A percentile compares a stretch with the other conserved stretches of the same genome.
Conservation (phyloP, 2,329 filamentous ascomycete genomes). For the Penicillium griseofulvum region DNA sequence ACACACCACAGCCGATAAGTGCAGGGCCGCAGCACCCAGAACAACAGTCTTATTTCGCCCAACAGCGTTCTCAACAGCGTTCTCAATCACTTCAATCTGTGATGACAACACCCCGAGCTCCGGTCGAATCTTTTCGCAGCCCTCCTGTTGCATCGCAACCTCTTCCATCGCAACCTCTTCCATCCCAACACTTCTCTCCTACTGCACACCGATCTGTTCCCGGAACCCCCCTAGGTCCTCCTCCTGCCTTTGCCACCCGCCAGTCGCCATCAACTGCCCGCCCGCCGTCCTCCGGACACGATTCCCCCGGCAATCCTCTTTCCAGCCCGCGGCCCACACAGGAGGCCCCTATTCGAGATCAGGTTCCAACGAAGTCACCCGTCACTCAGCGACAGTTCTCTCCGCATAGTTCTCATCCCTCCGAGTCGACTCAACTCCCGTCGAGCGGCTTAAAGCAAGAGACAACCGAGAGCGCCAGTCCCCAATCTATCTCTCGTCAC, state of each 20-base stretch:
- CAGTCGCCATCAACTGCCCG: conserved; percentile 38
- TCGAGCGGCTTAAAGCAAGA: conserved; percentile 64
- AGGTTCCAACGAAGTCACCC: conserved; percentile 30
- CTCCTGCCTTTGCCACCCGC: conserved; percentile 32
- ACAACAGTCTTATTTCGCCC: conserved; percentile 39
- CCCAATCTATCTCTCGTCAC: conserved; percentile 59
- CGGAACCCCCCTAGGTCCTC: conserved; percentile 50
- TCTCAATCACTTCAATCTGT: conserved; percentile 43
- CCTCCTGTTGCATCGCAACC: conserved; percentile 33
- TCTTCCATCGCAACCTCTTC: conserved; percentile 28
- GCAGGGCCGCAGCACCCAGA: conserved; percentile 31
- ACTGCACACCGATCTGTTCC: conserved; percentile 45
- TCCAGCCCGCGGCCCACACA: conserved; percentile 34
- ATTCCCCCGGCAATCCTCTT: conserved; percentile 31
- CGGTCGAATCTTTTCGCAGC: conserved; percentile 36
- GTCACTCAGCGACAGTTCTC: conserved; percentile 26
- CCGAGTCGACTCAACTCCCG: conserved; percentile 32
- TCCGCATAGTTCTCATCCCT: conserved; percentile 44
- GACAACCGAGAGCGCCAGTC: conserved; percentile 71
- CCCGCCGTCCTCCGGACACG: conserved; percentile 39
- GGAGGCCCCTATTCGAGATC: conserved; percentile 30
- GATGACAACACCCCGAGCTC: conserved; percentile 33
- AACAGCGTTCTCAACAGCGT: conserved; percentile 37
- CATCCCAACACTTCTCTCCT: conserved; percentile 36
- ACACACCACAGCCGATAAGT: conserved; percentile 38